Evolutionary conservation across 257 asterid genomes (phyloP).

Genomic region (Nicotiana sylvestris): DNA sequence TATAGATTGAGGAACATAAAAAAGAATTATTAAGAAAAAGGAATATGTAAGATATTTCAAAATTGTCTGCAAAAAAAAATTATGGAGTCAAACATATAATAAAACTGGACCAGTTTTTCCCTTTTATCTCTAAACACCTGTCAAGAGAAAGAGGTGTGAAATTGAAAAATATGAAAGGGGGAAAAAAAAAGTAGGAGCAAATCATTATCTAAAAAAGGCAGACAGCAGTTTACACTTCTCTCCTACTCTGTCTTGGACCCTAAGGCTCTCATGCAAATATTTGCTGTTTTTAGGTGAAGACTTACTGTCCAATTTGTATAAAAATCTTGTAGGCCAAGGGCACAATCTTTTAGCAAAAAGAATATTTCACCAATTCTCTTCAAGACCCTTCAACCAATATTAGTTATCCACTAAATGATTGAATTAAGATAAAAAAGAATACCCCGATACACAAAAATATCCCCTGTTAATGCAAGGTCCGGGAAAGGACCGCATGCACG

Average conservation of each 20-base stretch:
- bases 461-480: no score
- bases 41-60: neutral
- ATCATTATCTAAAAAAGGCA: slow-evolving; percentile 35
- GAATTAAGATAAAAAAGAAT: neutral
- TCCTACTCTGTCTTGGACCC: slow-evolving; percentile 55
- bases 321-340: slow-evolving; percentile 31
- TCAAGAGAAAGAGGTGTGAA: neutral
- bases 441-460: no score
- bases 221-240: slow-evolving; percentile 26
- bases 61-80: neutral
- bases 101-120: neutral
- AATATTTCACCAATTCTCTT: slow-evolving; percentile 17
- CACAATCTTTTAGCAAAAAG: slow-evolving; percentile 9
- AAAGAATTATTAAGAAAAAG: neutral
- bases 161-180: neutral
- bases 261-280: slow-evolving; percentile 38
- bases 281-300: slow-evolving; percentile 39
- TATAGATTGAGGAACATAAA: neutral
- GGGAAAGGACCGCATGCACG: no score
- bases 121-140: neutral
- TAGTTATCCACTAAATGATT: neutral
- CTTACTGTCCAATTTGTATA: slow-evolving; percentile 34
- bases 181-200: slow-evolving; percentile 13
- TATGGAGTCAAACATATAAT: neutral
- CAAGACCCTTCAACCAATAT: slow-evolving; percentile 39